Base-by-base conservation (phyloP, 805 yeast species). In the Yarrowia deformans region DNA sequence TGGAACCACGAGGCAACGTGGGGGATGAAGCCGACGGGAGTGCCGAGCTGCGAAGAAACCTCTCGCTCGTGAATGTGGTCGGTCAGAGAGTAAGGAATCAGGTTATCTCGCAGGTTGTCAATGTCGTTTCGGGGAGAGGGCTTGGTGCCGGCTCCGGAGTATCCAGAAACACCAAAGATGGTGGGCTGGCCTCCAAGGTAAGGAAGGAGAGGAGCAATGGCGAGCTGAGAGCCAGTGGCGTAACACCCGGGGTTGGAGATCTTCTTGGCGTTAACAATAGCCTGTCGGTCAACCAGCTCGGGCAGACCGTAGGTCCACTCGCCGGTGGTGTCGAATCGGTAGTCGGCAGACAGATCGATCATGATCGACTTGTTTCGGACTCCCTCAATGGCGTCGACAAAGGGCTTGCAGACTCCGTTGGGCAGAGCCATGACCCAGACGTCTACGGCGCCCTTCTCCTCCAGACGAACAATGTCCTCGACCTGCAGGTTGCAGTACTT, bases 1-100 rank as follows among this genome's bases (percentile, higher is more conserved):
- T 96, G 98, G 87, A 95, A 95, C 99, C 99, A 95, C 78, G 90
- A 96, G 1, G 98, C 99, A 70, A 95, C 99, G 76, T 95, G 99
- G 23, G 99, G 99, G 72, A 90, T 87, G 79, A 95, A 95, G 4
- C 97, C 94, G 63, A 95, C 92, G 42, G 87, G 85, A 52, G 81
- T 80, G 2, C 96, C 97, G 71, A 95, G 82, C 73, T 90, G 93
- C 16, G 84, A 76, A 50, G 97, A 90, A 71, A 96, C 90, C 81
- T 95, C 99, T 72, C 89, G 87, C 83, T 95, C 99, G 78, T 95
- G 99, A 70, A 95, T 90, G 79, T 95, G 99, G 78, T 94, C 97
- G 13, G 99, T 95, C 75, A 95, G 84, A 6, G 97, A 88, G 81
- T 95, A 95, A 70, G 99, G 98, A 75, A 95, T 91, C 77, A 95